Percentiles rank a stretch among this genome's conserved stretches.
Conservation (phyloP, 129 eudicot genomes). For the sunflower (Helianthus annuus) region HanXRQr2.0-SUNRISE NC_035436.2:5141551-5142050, state of each 20-base stretch:
- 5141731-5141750: conserved; percentile 46
- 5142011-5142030: conserved; percentile 56
- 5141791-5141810: conserved; percentile 59
- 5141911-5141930: conserved; percentile 77
- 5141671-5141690: conserved; percentile 77
- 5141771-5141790: conserved; percentile 48
- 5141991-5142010: conserved; percentile 59
- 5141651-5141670: conserved; percentile 49
- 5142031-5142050: conserved; percentile 64
- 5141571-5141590: conserved; percentile 61
- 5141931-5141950: conserved; percentile 71
- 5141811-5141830: conserved; percentile 52
- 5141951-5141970: conserved; percentile 80
- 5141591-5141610: conserved; percentile 73
- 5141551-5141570: conserved; percentile 55
- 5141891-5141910: conserved; percentile 51
- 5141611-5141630: conserved; percentile 66
- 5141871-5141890: conserved; percentile 93
- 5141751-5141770: conserved; percentile 84
- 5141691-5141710: conserved; percentile 65
- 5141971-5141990: conserved; percentile 86
- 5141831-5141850: conserved; percentile 49
- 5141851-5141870: conserved; percentile 43
- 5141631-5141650: conserved; percentile 60
- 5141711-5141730: conserved; percentile 54